Conservation (phyloP, 2,329 filamentous ascomycete genomes). For the Exophiala phaeomuriformis region DNA sequence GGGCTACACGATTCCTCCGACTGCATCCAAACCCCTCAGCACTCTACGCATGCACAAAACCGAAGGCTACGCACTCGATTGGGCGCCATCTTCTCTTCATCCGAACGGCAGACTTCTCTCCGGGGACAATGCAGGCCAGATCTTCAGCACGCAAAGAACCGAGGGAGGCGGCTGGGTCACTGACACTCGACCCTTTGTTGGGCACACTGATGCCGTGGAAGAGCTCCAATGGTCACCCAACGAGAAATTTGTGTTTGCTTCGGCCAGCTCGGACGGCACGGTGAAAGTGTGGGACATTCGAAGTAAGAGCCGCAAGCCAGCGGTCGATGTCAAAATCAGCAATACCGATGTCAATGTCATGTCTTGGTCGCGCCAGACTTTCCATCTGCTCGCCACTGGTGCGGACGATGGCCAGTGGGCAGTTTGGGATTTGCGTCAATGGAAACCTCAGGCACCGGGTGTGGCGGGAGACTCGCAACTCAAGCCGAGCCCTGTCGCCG, state of each 20-base stretch:
- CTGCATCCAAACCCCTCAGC: slow-evolving; percentile 79
- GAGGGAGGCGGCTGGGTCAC: slow-evolving; percentile 86
- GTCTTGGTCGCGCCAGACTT: slow-evolving; percentile 84
- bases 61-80: slow-evolving; percentile 95
- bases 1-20: slow-evolving; percentile 67
- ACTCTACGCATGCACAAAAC: slow-evolving; percentile 85
- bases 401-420: slow-evolving; percentile 91
- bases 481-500: slow-evolving; percentile 74
- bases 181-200: slow-evolving; percentile 73
- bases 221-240: slow-evolving; percentile 95
- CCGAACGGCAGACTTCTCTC: slow-evolving; percentile 80
- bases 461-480: slow-evolving; percentile 39
- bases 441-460: slow-evolving; percentile 59
- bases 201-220: slow-evolving; percentile 79
- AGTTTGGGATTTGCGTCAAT: slow-evolving; percentile 92
- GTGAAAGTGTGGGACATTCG: slow-evolving; percentile 94
- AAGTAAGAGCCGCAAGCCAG: slow-evolving; percentile 81
- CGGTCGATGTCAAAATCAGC: slow-evolving; percentile 77
- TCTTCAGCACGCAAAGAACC: slow-evolving; percentile 79
- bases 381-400: slow-evolving; percentile 82
- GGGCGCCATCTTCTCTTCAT: slow-evolving; percentile 64
- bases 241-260: slow-evolving; percentile 89
- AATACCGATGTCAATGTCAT: slow-evolving; percentile 89
- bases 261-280: slow-evolving; percentile 86
- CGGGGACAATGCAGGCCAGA: slow-evolving; percentile 82